Evolutionary conservation across 179 eudicot species (phyloP).

Genomic region (Silene noctiflora): DNA sequence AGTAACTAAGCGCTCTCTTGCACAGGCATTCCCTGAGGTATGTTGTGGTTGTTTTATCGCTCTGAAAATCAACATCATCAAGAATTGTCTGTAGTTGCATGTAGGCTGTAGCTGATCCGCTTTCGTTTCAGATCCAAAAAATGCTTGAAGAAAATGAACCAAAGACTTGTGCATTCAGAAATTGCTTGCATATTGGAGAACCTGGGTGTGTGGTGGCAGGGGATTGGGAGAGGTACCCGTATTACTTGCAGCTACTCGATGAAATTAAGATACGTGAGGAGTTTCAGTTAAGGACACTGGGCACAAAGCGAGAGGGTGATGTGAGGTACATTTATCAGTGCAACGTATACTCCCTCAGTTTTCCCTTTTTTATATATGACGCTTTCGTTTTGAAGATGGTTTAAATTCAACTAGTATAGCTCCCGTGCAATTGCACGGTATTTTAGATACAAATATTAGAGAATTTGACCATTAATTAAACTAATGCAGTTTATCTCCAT

Average conservation of each 20-base stretch:
- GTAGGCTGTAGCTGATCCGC: slow-evolving; percentile 2
- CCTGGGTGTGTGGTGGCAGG: slow-evolving; percentile 68
- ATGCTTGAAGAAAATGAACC: slow-evolving; percentile 49
- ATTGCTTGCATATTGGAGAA: slow-evolving; percentile 90
- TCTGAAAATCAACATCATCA: background rate
- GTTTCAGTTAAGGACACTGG: slow-evolving; percentile 79
- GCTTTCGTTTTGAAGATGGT: background rate
- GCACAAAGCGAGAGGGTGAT: slow-evolving; percentile 88
- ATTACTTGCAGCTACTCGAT: slow-evolving; percentile 83
- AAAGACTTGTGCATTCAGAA: slow-evolving; percentile 61
- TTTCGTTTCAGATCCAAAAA: slow-evolving; percentile 51
- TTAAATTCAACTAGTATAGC: background rate
- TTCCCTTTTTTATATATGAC: background rate
- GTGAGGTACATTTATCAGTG: slow-evolving; percentile 53
- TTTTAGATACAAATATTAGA: too few relatives aligned
- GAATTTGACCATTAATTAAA: too few relatives aligned
- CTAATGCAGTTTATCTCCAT: too few relatives aligned
- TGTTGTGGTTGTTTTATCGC: slow-evolving; percentile 18
- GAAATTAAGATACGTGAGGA: slow-evolving; percentile 85
- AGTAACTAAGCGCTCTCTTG: slow-evolving; percentile 76
- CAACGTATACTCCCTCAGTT: background rate
- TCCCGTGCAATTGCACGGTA: too few relatives aligned
- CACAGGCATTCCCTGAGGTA: slow-evolving; percentile 88
- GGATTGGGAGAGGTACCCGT: slow-evolving; percentile 90
- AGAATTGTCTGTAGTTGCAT: background rate